phyloP scores from a whole-genome alignment of 805 yeast genomes.

The Danielia oregonensis region DNA sequence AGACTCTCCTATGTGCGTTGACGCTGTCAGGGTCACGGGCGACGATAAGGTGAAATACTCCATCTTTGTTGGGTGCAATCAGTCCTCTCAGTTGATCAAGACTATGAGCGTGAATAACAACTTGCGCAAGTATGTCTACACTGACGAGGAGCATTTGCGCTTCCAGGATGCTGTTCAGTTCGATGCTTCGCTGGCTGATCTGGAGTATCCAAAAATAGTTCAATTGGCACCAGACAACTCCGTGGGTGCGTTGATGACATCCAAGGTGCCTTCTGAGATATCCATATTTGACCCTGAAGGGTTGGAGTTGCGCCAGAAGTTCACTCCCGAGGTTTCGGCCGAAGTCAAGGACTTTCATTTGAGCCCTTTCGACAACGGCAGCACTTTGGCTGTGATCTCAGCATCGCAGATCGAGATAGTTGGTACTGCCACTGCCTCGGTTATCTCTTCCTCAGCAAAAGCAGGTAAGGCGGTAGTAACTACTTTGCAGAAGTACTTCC shows the following conservation, averaged over 20 bases:
- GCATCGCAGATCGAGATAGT: constrained; percentile 47
- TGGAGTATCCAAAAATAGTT: constrained; percentile 62
- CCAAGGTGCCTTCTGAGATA: constrained; percentile 59
- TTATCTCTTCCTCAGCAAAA: constrained; percentile 23
- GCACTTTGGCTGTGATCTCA: constrained; percentile 61
- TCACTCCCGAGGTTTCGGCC: constrained; percentile 50
- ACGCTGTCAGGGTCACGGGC: constrained; percentile 27
- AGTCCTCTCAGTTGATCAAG: constrained; percentile 51
- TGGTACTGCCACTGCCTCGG: constrained; percentile 45
- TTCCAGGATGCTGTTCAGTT: constrained; percentile 59
- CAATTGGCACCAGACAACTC: constrained; percentile 55
- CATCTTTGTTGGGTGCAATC: constrained; percentile 75
- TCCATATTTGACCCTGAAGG: constrained; percentile 56
- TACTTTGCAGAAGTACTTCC: constrained; percentile 22
- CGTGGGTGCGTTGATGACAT: constrained; percentile 66
- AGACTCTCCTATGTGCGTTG: constrained; percentile 87
- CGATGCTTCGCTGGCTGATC: constrained; percentile 36
- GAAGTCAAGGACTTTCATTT: constrained; percentile 61
- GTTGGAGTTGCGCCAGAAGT: constrained; percentile 51
- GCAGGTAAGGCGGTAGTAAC: constrained; percentile 15
- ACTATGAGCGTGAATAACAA: constrained; percentile 64
- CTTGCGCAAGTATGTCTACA: constrained; percentile 61
- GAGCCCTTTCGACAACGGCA: constrained; percentile 56
- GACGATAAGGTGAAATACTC: constrained; percentile 32
- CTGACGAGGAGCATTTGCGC: constrained; percentile 54